Evolutionary conservation across 2,329 filamentous ascomycete genomes (phyloP).

Genomic region (Venturia carpophila): DNA sequence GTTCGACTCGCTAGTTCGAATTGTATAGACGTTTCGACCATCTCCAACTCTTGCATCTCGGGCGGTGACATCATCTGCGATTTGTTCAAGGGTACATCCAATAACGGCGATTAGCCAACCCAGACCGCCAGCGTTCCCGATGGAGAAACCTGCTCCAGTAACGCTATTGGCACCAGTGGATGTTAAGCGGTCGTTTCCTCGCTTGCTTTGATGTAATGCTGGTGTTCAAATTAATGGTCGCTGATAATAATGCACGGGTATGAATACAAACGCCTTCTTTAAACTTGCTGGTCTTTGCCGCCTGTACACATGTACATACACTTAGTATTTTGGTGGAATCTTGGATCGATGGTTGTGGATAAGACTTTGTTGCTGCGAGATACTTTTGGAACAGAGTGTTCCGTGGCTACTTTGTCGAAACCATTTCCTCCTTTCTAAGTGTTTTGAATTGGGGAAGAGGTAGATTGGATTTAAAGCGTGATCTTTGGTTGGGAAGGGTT

Average conservation of each 20-base stretch:
- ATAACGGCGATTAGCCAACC: constrained; percentile 25
- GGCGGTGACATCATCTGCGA: constrained; percentile 13
- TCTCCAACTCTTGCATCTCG: constrained; percentile 24
- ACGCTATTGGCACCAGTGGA: background rate
- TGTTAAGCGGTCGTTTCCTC: background rate
- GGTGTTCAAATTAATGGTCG: background rate
- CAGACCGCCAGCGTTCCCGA: constrained; percentile 27
- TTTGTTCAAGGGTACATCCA: constrained; percentile 26
- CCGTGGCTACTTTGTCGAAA: background rate
- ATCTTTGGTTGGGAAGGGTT: too few species aligned
- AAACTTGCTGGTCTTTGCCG: background rate
- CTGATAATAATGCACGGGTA: background rate
- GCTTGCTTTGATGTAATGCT: background rate
- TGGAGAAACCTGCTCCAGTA: constrained; percentile 26
- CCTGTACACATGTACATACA: background rate
- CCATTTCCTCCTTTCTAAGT: too few species aligned
- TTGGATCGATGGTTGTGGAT: background rate
- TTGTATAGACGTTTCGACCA: constrained; percentile 24
- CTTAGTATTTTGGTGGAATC: background rate
- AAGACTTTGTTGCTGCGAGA: background rate
- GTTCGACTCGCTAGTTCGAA: background rate
- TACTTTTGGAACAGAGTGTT: background rate
- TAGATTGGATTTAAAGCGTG: too few species aligned
- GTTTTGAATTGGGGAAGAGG: too few species aligned
- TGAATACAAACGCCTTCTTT: background rate